Conservation (phyloP, 768 basidiomycete genomes). For the Gymnopilus junonius region DNA sequence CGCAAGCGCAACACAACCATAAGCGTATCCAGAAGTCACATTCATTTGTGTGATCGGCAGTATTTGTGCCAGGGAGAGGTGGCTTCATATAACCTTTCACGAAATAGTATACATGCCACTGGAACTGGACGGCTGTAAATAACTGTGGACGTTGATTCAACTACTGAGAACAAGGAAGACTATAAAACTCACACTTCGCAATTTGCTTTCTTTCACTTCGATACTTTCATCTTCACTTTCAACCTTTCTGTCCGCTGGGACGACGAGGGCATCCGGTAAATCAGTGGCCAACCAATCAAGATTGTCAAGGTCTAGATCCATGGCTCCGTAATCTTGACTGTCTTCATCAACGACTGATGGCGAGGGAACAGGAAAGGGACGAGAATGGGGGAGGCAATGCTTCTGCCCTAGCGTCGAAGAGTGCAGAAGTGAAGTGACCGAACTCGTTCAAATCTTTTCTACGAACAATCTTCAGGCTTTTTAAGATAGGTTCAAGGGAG, state of each 20-base stretch:
- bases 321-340: constrained; percentile 69
- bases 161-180: background rate
- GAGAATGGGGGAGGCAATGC: constrained; percentile 51
- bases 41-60: constrained; percentile 26
- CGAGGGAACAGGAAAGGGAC: constrained; percentile 27
- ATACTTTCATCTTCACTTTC: background rate
- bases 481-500: constrained; percentile 10
- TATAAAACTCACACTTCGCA: constrained; percentile 10
- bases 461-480: background rate
- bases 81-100: constrained; percentile 49
- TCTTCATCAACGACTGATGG: constrained; percentile 33
- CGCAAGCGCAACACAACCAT: constrained; percentile 73
- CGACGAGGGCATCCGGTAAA: constrained; percentile 47
- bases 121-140: constrained; percentile 1
- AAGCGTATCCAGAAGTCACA: constrained; percentile 67
- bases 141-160: background rate
- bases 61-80: constrained; percentile 4
- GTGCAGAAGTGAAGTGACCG: constrained; percentile 46
- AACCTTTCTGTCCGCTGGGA: constrained; percentile 6
- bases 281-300: constrained; percentile 62
- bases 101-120: constrained; percentile 11
- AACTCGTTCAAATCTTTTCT: constrained; percentile 5
- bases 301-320: constrained; percentile 57
- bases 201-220: constrained; percentile 7
- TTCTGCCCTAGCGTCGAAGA: constrained; percentile 59